A percentile compares a stretch with the other conserved stretches of the same genome.
phyloP scores from a whole-genome alignment of 192 early-diverging fungal species.

The Dissophora ornata region DNA sequence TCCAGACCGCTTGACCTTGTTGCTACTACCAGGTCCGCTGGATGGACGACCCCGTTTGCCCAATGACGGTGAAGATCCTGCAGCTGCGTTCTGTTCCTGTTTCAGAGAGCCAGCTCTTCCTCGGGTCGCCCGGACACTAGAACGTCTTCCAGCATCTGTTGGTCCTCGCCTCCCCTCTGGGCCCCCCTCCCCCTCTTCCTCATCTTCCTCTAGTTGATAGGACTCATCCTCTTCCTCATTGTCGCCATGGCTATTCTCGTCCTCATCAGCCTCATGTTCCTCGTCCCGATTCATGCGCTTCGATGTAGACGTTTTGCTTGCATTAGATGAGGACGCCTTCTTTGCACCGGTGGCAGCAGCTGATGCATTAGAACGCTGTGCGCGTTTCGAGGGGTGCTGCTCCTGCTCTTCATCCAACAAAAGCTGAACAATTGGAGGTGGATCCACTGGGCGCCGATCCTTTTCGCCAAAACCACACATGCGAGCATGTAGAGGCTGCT shows the following conservation, averaged over 20 bases:
- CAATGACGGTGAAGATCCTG: constrained; percentile 6
- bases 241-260: background rate
- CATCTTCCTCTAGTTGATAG: constrained; percentile 13
- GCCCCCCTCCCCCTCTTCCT: constrained; percentile 7
- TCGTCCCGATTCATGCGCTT: background rate
- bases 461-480: constrained; percentile 89
- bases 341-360: constrained; percentile 57
- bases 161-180: too few relatives aligned
- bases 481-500: constrained; percentile 79
- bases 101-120: background rate
- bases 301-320: constrained; percentile 17
- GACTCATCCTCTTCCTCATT: constrained; percentile 15
- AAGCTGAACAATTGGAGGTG: constrained; percentile 80
- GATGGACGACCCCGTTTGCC: constrained; percentile 15
- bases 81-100: background rate
- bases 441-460: constrained; percentile 81
- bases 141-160: background rate
- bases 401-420: constrained; percentile 67
- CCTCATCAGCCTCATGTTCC: constrained; percentile 9
- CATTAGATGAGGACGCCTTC: constrained; percentile 43
- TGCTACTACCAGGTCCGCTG: background rate
- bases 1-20: constrained; percentile 3
- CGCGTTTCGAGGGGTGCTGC: constrained; percentile 30
- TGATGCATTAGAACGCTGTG: constrained; percentile 28
- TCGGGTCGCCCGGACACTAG: background rate